These are phyloP conservation scores for Spergularia bocconei DNA, from an alignment of 148 eudicot species.

Conservation along the genomic window DNA sequence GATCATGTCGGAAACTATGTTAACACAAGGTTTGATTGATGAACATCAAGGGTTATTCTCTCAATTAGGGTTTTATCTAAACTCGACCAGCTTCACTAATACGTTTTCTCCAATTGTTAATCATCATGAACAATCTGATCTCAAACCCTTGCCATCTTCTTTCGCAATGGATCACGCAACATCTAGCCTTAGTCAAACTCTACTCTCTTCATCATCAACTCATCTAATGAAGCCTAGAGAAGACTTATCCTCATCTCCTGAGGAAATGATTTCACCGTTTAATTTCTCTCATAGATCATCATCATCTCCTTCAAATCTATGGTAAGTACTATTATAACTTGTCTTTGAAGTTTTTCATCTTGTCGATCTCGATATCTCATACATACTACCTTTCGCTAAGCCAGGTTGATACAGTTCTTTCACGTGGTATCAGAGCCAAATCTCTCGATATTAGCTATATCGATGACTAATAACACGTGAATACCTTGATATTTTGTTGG, in stretches of 20 bases:
- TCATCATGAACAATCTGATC: conserved; percentile 15
- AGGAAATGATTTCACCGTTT: conserved; percentile 36
- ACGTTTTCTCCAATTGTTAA: conserved; percentile 2
- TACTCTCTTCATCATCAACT: conserved; percentile 15
- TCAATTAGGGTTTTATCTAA: conserved; percentile 47
- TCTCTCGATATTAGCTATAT: neutral
- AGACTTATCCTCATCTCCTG: conserved; percentile 27
- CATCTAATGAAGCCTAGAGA: conserved; percentile 34
- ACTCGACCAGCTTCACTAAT: conserved; percentile 31
- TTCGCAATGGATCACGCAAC: conserved; percentile 23
- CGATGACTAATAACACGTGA: neutral
- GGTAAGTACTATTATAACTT: conserved; percentile 32
- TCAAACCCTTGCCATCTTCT: conserved; percentile 34
- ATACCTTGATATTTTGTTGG: neutral
- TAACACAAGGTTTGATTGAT: conserved; percentile 45
- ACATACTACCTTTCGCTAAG: neutral
- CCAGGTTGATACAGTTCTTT: neutral
- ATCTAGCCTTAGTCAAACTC: too few relatives aligned
- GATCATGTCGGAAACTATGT: conserved; percentile 27
- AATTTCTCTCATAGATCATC: conserved; percentile 45
- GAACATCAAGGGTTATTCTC: conserved; percentile 41
- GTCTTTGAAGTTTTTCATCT: neutral
- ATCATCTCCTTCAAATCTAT: conserved; percentile 29
- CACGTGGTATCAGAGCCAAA: conserved; percentile 20
- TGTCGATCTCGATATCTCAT: neutral